Evolutionary conservation across 768 basidiomycete genomes (phyloP).

Genomic region (Collybiopsis luxurians): DNA sequence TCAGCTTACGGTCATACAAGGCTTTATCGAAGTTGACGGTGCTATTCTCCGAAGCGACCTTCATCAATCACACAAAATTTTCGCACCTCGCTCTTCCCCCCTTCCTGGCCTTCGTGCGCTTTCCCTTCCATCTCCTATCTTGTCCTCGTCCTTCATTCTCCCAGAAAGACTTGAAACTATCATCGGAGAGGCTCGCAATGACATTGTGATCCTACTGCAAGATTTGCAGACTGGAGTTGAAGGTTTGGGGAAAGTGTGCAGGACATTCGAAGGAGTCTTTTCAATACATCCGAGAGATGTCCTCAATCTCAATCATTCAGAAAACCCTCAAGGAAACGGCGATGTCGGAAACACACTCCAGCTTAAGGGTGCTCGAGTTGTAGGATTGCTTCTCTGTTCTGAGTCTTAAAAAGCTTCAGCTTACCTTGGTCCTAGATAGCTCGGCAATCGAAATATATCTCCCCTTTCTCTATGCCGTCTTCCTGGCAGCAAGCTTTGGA

Average conservation of each 20-base stretch:
- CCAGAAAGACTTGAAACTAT: slow-evolving; percentile 15
- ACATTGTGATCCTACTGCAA: slow-evolving; percentile 56
- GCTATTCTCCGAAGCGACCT: slow-evolving; percentile 35
- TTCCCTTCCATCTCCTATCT: slow-evolving; percentile 7
- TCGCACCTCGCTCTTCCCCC: slow-evolving; percentile 78
- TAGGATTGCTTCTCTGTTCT: slow-evolving; percentile 26
- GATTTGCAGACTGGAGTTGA: slow-evolving; percentile 60
- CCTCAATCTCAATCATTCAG: slow-evolving; percentile 13
- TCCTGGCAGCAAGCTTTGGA: slow-evolving; percentile 39
- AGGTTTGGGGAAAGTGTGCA: slow-evolving; percentile 60
- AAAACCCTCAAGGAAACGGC: too few species aligned
- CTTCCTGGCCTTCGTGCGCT: slow-evolving; percentile 47
- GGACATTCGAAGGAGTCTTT: slow-evolving; percentile 65
- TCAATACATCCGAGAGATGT: slow-evolving; percentile 36
- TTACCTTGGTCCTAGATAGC: slow-evolving; percentile 25
- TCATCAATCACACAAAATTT: slow-evolving; percentile 46
- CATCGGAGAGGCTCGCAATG: slow-evolving; percentile 15
- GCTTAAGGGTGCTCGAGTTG: slow-evolving; percentile 48
- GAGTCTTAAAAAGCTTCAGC: background rate
- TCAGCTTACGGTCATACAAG: slow-evolving; percentile 57
- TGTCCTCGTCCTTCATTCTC: slow-evolving; percentile 11
- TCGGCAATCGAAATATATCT: slow-evolving; percentile 34
- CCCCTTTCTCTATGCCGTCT: slow-evolving; percentile 32
- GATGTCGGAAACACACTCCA: slow-evolving; percentile 35
- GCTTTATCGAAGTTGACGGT: slow-evolving; percentile 59